phyloP scores from a whole-genome alignment of 129 eudicot genomes.

The Flaveria linearis region DNA sequence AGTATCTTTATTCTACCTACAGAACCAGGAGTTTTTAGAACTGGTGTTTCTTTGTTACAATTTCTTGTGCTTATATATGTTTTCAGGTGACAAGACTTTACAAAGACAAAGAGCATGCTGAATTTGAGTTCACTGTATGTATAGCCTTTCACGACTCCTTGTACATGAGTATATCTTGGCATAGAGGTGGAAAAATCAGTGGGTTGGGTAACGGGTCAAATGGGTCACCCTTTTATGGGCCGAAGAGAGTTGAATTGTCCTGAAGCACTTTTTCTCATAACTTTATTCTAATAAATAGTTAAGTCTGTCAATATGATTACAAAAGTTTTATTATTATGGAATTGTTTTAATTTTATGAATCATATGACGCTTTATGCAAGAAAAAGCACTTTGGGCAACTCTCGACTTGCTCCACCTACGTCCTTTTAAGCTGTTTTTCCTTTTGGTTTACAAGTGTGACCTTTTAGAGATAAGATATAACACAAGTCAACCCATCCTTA shows the following conservation, averaged over 20 bases:
- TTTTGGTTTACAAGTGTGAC: background rate
- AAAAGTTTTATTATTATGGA: background rate
- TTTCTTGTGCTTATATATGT: background rate
- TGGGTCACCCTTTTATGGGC: background rate
- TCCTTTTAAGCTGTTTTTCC: background rate
- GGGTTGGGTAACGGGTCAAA: background rate
- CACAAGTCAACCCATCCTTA: background rate
- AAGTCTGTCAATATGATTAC: background rate
- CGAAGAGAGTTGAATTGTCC: background rate
- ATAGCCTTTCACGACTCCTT: background rate
- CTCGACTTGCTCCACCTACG: background rate
- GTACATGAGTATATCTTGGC: background rate
- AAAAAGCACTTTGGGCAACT: background rate
- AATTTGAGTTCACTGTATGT: constrained; percentile 84
- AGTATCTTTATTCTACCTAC: constrained; percentile 9
- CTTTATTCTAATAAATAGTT: background rate
- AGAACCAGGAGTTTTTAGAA: background rate
- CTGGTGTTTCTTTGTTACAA: constrained; percentile 16
- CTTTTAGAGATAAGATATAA: background rate
- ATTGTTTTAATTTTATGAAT: background rate
- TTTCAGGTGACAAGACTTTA: constrained; percentile 73
- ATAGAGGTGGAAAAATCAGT: background rate
- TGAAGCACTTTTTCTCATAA: background rate
- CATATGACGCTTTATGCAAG: background rate
- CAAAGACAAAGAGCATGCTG: constrained; percentile 91